Conservation (phyloP, 2,329 filamentous ascomycete genomes). For the Talaromyces sp. region DNA sequence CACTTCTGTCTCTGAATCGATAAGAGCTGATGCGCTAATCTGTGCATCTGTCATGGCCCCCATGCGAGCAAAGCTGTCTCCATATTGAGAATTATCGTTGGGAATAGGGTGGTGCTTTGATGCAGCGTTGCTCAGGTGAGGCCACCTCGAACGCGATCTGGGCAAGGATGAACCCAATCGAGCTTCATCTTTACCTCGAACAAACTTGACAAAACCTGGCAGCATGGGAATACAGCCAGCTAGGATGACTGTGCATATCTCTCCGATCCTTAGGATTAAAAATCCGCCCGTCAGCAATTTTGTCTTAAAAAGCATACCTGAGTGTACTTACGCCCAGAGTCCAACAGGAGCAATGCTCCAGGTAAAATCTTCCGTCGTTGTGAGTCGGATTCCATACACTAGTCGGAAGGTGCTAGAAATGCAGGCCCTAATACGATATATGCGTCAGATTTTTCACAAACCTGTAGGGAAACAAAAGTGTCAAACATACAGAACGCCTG, state of each 20-base stretch:
- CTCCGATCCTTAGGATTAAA: background rate
- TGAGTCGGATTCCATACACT: slow-evolving; percentile 9
- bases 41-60: slow-evolving; percentile 3
- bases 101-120: background rate
- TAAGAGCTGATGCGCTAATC: slow-evolving; percentile 1
- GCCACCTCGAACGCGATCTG: background rate
- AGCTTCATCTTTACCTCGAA: background rate
- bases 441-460: background rate
- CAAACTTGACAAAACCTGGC: slow-evolving; percentile 10
- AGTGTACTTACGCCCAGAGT: slow-evolving; percentile 14
- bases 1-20: background rate
- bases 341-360: slow-evolving; percentile 13
- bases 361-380: slow-evolving; percentile 5
- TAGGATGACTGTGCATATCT: slow-evolving; percentile 10
- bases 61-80: background rate
- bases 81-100: background rate
- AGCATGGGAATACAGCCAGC: slow-evolving; percentile 14
- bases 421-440: background rate
- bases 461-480: background rate
- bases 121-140: background rate
- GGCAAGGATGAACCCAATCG: background rate
- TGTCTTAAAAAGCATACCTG: background rate
- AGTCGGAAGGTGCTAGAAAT: slow-evolving; percentile 7
- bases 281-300: background rate
- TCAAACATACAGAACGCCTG: slow-evolving; percentile 9